Base-by-base conservation (phyloP, 129 eudicot species). In the Chrysanthemum lavandulifolium region DNA sequence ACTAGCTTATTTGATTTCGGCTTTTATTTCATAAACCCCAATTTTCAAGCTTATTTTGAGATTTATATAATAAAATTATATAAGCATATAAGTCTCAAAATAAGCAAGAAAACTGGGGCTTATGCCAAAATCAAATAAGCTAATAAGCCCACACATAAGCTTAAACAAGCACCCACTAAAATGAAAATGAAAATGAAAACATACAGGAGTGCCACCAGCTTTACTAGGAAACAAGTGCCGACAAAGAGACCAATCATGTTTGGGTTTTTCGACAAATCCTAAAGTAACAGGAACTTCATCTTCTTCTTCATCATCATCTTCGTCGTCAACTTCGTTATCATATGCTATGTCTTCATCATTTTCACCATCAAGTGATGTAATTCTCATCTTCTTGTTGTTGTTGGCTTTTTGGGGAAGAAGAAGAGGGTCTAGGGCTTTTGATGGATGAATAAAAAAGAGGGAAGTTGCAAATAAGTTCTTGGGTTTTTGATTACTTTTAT, bases 151-250 rank as follows among this genome's bases (percentile, higher is more conserved):
- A 36, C 10, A 6, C 45, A 36, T 36, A 36, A 36, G 45, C 45
- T 36, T 36, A 36, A 36, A 6, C 45, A 36, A 36, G 0, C 45
- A 36, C 1, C 45, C 10, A 1, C 45, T 36, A 2, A 58, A 2
- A 58, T 48, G 13, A 40, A 47, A 75, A 18, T 19, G 33, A 12
- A 5, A 25, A 25, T 10, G 65, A 61, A 29, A 71, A 74, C 77
- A 27, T 82, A 92, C 98, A 69, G 96, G 96, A 60, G 81, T 69
- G 62, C 98, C 96, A 47, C 98, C 98, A 73, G 98, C 96, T 84
- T 85, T 92, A 85, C 98, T 89, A 0, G 98, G 98, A 65, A 92
- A 92, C 11, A 86, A 47, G 14, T 89, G 91, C 25, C 91, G 96
- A 45, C 76, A 84, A 67, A 92, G 83, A 25, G 95, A 85, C 91